phyloP scores from a whole-genome alignment of 1,139 yeast genomes.

The Geotrichum bryndzae region DNA sequence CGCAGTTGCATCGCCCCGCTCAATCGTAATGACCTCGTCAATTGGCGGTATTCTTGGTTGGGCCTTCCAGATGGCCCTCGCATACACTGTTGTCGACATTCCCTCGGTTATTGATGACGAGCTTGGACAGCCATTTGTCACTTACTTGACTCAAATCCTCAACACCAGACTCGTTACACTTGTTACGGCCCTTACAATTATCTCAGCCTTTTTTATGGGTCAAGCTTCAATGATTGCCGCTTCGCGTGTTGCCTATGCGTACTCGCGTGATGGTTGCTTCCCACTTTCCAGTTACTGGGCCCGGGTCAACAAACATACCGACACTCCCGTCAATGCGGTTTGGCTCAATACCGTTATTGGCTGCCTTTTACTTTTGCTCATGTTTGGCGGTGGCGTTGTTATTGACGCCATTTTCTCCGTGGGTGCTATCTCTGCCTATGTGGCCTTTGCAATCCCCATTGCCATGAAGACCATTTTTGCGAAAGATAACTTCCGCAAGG shows the following conservation, averaged over 20 bases:
- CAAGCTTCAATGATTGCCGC: conserved; percentile 67
- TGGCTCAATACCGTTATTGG: conserved; percentile 58
- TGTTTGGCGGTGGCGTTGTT: conserved; percentile 64
- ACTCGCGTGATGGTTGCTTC: conserved; percentile 65
- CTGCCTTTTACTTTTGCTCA: conserved; percentile 49
- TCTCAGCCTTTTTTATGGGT: conserved; percentile 63
- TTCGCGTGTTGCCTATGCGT: conserved; percentile 62
- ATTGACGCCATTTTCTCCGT: conserved; percentile 72
- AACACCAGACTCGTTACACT: conserved; percentile 44
- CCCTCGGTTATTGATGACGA: conserved; percentile 47
- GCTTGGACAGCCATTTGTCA: conserved; percentile 62
- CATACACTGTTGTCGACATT: conserved; percentile 56
- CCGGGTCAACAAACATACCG: conserved; percentile 48
- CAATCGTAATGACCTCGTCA: conserved; percentile 58
- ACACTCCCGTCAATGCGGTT: conserved; percentile 66
- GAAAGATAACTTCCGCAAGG: conserved; percentile 50
- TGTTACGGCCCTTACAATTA: conserved; percentile 53
- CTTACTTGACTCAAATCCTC: conserved; percentile 51
- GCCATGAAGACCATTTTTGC: conserved; percentile 51
- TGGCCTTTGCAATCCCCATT: conserved; percentile 66
- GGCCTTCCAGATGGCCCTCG: conserved; percentile 57
- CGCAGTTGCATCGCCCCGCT: conserved; percentile 57
- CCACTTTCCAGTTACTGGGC: conserved; percentile 54
- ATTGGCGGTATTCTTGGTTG: conserved; percentile 60
- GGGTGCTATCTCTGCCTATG: conserved; percentile 68